Evolutionary conservation across 306 rosid species (phyloP).

Genomic region (Castanospermum australe): DNA sequence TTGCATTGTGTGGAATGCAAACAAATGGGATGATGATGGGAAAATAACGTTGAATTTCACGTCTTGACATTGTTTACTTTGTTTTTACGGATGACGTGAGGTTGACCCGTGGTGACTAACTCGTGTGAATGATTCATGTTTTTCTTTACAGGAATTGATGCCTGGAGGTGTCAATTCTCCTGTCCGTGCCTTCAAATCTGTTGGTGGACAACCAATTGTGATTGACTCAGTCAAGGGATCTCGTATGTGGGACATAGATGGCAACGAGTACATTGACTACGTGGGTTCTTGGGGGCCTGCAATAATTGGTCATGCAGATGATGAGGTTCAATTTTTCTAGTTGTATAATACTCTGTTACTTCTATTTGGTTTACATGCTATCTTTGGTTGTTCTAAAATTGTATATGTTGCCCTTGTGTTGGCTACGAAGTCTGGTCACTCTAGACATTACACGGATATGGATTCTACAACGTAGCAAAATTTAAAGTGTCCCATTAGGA

Average conservation of each 20-base stretch:
- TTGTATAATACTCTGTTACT: background rate
- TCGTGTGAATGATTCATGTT: background rate
- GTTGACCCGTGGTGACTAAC: background rate
- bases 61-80: background rate
- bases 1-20: background rate
- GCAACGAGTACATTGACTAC: constrained; percentile 90
- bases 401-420: background rate
- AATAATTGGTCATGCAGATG: constrained; percentile 95
- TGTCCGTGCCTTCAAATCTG: constrained; percentile 94
- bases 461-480: too few relatives aligned
- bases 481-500: too few relatives aligned
- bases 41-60: background rate
- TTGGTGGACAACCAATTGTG: constrained; percentile 88
- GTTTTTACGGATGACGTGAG: background rate
- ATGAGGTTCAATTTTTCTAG: constrained; percentile 48
- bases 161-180: constrained; percentile 99
- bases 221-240: constrained; percentile 89
- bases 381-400: background rate
- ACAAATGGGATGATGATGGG: background rate
- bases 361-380: background rate
- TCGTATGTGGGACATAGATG: constrained; percentile 93
- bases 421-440: too few relatives aligned
- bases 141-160: constrained; percentile 66
- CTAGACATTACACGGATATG: too few relatives aligned
- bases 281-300: constrained; percentile 99